Conservation (phyloP, 768 basidiomycete genomes). For the Tulasnella sp. region DNA sequence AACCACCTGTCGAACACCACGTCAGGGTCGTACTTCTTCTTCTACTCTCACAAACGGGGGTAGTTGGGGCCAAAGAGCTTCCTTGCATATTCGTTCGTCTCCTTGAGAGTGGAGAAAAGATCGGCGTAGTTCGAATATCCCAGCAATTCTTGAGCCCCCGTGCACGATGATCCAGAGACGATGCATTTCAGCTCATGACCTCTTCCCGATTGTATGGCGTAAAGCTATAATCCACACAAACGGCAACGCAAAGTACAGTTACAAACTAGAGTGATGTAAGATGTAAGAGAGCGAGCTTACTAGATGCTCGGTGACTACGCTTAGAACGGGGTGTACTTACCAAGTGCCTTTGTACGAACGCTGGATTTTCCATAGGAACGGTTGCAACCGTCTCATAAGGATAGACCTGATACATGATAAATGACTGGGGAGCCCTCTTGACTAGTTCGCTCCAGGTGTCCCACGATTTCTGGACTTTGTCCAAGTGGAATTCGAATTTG, state of each 20-base stretch:
- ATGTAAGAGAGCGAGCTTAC: not conserved
- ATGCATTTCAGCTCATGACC: not conserved
- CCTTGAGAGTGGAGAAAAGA: not conserved
- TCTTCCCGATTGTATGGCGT: not conserved
- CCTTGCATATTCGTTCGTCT: slow-evolving; percentile 11
- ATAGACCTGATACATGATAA: slow-evolving; percentile 20
- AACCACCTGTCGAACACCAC: slow-evolving; percentile 32
- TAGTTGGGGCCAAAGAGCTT: slow-evolving; percentile 29
- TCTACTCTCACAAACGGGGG: slow-evolving; percentile 25
- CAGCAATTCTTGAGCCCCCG: not conserved
- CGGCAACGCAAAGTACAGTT: not conserved
- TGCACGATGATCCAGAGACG: not conserved
- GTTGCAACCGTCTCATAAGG: not conserved
- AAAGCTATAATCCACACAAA: not conserved
- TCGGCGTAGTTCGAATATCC: slow-evolving; percentile 23
- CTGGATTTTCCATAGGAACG: slow-evolving; percentile 17
- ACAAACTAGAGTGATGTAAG: not conserved
- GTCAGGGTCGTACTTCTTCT: slow-evolving; percentile 31
- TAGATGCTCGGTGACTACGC: not conserved
- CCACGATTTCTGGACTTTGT: not conserved
- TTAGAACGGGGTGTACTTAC: not conserved
- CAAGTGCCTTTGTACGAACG: not conserved
- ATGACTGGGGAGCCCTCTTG: not conserved
- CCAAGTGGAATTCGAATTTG: slow-evolving; percentile 4
- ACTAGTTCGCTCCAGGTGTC: slow-evolving; percentile 8